phyloP scores from a whole-genome alignment of 306 rosid genomes.

The Inga leiocalycina region DNA sequence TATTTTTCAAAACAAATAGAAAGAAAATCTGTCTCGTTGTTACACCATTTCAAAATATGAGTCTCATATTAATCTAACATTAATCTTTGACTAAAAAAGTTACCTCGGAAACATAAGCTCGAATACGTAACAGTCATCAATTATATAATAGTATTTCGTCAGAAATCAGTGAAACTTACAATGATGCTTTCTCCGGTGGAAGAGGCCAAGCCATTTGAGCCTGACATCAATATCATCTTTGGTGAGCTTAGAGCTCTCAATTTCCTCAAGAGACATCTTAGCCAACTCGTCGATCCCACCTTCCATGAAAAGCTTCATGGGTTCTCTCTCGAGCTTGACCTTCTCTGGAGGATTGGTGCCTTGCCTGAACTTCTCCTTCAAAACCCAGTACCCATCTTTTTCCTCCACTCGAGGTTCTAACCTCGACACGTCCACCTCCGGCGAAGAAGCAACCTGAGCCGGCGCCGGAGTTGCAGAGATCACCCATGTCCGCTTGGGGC shows the following conservation, averaged over 20 bases:
- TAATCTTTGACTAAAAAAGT: not conserved
- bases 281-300: conserved; percentile 72
- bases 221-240: conserved; percentile 93
- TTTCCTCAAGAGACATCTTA: conserved; percentile 66
- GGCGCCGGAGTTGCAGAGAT: conserved; percentile 38
- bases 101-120: not conserved
- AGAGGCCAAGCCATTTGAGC: conserved; percentile 98
- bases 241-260: conserved; percentile 59
- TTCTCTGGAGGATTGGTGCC: conserved; percentile 84
- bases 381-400: conserved; percentile 72
- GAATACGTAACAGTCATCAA: not conserved
- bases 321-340: conserved; percentile 77
- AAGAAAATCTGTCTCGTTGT: not conserved
- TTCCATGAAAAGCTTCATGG: conserved; percentile 87
- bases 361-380: conserved; percentile 74
- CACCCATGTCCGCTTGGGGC: conserved; percentile 34
- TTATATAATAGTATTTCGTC: not conserved
- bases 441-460: not conserved
- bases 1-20: not conserved
- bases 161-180: conserved; percentile 54
- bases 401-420: conserved; percentile 81
- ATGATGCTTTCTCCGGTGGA: conserved; percentile 85
- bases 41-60: not conserved
- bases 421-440: conserved; percentile 52
- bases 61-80: not conserved